A percentile compares a stretch with the other conserved stretches of the same genome.
Evolutionary conservation across 1,284 basidiomycete genomes (phyloP).

Genomic region (Trametes sp.): DNA sequence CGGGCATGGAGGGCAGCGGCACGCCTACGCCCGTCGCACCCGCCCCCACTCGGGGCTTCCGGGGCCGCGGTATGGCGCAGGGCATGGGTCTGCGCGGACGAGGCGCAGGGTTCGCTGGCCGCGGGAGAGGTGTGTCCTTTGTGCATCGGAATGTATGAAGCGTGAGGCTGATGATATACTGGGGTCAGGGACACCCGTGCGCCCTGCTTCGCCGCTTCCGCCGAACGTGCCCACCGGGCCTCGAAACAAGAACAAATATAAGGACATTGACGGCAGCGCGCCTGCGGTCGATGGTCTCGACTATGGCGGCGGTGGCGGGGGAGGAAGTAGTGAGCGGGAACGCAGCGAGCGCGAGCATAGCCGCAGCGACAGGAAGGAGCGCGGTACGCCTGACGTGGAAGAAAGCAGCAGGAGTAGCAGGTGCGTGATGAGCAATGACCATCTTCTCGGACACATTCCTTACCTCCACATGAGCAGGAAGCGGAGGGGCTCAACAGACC

Average conservation of each 20-base stretch:
- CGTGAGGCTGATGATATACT: not conserved
- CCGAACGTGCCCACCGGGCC: slow-evolving; percentile 86
- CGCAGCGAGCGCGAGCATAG: slow-evolving; percentile 22
- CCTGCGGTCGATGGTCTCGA: slow-evolving; percentile 85
- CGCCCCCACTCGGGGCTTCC: slow-evolving; percentile 54
- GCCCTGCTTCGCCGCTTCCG: slow-evolving; percentile 81
- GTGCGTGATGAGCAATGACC: slow-evolving; percentile 33
- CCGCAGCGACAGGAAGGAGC: slow-evolving; percentile 28
- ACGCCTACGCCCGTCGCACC: slow-evolving; percentile 44
- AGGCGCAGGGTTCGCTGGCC: slow-evolving; percentile 42
- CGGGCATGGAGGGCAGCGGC: slow-evolving; percentile 54
- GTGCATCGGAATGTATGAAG: not conserved
- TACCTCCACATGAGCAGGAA: slow-evolving; percentile 34
- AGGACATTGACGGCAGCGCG: slow-evolving; percentile 82
- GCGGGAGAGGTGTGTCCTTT: slow-evolving; percentile 48
- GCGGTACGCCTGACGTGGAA: slow-evolving; percentile 37
- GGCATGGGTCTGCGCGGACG: slow-evolving; percentile 42
- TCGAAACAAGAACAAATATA: slow-evolving; percentile 86
- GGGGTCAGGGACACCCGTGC: slow-evolving; percentile 51
- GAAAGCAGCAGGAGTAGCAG: slow-evolving; percentile 40
- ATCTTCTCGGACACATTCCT: not conserved
- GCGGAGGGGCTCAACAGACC: slow-evolving; percentile 41
- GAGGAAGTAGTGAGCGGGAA: slow-evolving; percentile 43
- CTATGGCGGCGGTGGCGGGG: slow-evolving; percentile 68
- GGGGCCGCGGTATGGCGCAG: slow-evolving; percentile 57